Conservation (phyloP, 345 rosid species). For the Erucastrum elatum region DNA sequence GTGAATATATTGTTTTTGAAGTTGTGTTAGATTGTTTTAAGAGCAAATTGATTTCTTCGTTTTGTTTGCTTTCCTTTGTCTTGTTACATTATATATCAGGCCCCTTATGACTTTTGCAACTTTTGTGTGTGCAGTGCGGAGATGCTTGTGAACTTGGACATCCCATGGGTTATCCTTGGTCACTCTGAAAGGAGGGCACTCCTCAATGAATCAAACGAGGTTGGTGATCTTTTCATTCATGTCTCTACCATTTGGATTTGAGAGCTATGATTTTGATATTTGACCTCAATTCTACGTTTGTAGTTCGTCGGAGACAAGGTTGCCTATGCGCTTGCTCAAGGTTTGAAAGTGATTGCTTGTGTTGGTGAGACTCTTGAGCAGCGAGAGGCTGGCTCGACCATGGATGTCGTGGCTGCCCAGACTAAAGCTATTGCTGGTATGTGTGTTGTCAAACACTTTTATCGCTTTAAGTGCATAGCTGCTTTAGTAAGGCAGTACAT, state of each 20-base stretch:
- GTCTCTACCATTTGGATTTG: background rate
- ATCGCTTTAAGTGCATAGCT: slow-evolving; percentile 1
- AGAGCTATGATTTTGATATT: background rate
- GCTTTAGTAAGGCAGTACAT: background rate
- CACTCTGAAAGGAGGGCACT: slow-evolving; percentile 87
- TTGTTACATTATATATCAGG: slow-evolving; percentile 1
- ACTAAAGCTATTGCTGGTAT: slow-evolving; percentile 94
- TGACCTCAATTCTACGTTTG: slow-evolving; percentile 17
- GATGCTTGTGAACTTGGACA: slow-evolving; percentile 77
- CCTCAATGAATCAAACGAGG: slow-evolving; percentile 73
- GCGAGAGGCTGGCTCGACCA: slow-evolving; percentile 77
- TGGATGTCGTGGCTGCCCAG: slow-evolving; percentile 90
- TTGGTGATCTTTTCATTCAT: slow-evolving; percentile 34
- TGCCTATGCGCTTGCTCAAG: slow-evolving; percentile 87
- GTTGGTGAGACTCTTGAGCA: slow-evolving; percentile 94
- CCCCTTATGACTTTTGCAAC: slow-evolving; percentile 1
- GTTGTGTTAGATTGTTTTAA: background rate
- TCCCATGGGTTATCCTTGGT: slow-evolving; percentile 95
- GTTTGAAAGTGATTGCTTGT: slow-evolving; percentile 92
- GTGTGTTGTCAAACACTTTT: background rate
- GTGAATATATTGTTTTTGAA: background rate
- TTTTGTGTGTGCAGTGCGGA: slow-evolving; percentile 59
- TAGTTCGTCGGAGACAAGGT: slow-evolving; percentile 92
- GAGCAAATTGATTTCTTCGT: background rate
- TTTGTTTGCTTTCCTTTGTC: background rate